Evolutionary conservation across 805 yeast species (phyloP).

Genomic region (Barnettozyma populi): DNA sequence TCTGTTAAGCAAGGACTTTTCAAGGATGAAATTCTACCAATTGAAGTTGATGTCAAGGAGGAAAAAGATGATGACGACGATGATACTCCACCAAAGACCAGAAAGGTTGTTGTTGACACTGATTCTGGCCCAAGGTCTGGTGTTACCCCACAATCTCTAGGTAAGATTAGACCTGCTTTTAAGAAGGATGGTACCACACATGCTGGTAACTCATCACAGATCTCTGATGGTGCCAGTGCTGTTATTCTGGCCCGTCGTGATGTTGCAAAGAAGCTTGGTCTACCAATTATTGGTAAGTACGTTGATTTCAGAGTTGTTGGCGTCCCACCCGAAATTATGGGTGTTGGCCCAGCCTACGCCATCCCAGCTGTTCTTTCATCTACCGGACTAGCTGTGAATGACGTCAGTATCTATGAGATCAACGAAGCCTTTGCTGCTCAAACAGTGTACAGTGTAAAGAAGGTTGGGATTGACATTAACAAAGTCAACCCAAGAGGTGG

Average conservation of each 20-base stretch:
- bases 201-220: slow-evolving; percentile 96
- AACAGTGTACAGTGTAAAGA: slow-evolving; percentile 68
- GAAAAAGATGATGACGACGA: slow-evolving; percentile 57
- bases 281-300: slow-evolving; percentile 74
- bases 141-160: slow-evolving; percentile 72
- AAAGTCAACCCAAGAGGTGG: slow-evolving; percentile 93
- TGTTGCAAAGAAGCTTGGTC: slow-evolving; percentile 66
- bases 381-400: slow-evolving; percentile 53
- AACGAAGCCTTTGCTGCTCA: slow-evolving; percentile 98
- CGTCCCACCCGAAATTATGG: slow-evolving; percentile 97
- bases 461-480: slow-evolving; percentile 57
- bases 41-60: slow-evolving; percentile 54
- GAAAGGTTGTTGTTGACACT: slow-evolving; percentile 41
- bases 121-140: slow-evolving; percentile 91
- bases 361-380: slow-evolving; percentile 76
- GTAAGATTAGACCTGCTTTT: slow-evolving; percentile 83
- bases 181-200: slow-evolving; percentile 74
- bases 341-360: slow-evolving; percentile 95
- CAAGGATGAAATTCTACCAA: slow-evolving; percentile 83
- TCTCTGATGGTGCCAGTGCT: slow-evolving; percentile 94
- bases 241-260: slow-evolving; percentile 81
- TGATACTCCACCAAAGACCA: slow-evolving; percentile 22
- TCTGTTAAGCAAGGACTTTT: slow-evolving; percentile 73
- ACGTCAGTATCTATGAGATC: slow-evolving; percentile 75
- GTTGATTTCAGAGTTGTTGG: slow-evolving; percentile 79